These are phyloP conservation scores for Nemania abortiva DNA, from an alignment of 2,329 filamentous ascomycete species.

Conservation along the genomic window DNA sequence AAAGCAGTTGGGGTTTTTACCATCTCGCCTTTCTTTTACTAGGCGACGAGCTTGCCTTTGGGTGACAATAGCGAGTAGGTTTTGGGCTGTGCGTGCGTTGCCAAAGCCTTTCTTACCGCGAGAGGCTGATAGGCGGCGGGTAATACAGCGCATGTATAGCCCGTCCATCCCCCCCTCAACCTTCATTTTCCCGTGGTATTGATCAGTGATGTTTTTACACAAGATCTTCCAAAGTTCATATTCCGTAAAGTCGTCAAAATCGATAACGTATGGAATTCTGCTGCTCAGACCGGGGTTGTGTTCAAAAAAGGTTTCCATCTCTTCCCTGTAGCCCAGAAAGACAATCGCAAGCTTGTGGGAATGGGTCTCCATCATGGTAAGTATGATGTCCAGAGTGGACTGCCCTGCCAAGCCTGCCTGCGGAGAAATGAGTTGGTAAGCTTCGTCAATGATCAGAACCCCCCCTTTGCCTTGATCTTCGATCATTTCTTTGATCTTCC, in stretches of 20 bases:
- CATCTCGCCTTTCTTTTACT: neutral
- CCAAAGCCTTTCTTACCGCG: conserved; percentile 6
- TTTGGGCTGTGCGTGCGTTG: conserved; percentile 4
- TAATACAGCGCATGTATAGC: conserved; percentile 1
- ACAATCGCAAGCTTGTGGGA: neutral
- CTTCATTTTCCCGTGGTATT: neutral
- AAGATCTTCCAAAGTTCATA: neutral
- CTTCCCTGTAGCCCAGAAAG: neutral
- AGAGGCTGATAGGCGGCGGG: neutral
- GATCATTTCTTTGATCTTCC: neutral
- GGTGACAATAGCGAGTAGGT: neutral
- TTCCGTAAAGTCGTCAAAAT: conserved; percentile 1
- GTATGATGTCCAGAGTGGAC: neutral
- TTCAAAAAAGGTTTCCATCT: conserved; percentile 3
- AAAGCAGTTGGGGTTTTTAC: neutral
- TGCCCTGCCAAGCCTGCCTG: neutral
- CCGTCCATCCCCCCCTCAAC: neutral
- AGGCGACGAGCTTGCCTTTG: conserved; percentile 2
- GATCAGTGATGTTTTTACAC: neutral
- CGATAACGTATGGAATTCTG: neutral
- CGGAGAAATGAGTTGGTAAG: neutral
- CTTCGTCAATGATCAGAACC: conserved; percentile 1
- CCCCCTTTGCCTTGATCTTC: neutral
- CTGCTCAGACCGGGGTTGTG: neutral
- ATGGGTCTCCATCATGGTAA: neutral